Percentiles rank a stretch among this genome's conserved stretches.
These are phyloP conservation scores for Cryptosporidium bovis DNA, from an alignment of 169 alveolate genomes.

Conservation along the genomic window DNA sequence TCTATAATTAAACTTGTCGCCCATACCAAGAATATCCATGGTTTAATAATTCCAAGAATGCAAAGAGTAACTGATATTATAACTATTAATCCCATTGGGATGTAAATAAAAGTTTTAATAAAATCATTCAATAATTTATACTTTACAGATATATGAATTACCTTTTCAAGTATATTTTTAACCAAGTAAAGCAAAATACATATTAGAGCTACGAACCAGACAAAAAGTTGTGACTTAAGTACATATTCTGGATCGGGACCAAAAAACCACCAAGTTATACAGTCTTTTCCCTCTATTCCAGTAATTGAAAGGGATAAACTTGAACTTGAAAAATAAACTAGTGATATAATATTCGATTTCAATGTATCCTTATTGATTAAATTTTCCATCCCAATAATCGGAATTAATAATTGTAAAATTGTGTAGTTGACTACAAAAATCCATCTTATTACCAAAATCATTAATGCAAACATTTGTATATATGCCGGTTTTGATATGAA, in stretches of 20 bases:
- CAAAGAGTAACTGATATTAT: conserved; percentile 34
- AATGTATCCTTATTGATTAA: background rate
- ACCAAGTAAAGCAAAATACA: conserved; percentile 32
- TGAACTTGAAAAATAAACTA: conserved; percentile 23
- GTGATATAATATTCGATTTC: conserved; percentile 27
- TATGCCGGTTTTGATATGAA: conserved; percentile 11
- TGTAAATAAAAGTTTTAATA: conserved; percentile 36
- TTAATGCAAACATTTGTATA: conserved; percentile 25
- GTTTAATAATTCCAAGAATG: conserved; percentile 61
- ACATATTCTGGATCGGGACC: conserved; percentile 57
- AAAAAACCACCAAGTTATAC: conserved; percentile 74
- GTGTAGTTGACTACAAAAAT: background rate
- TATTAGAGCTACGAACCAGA: conserved; percentile 32
- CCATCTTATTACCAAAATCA: conserved; percentile 37
- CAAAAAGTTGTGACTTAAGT: conserved; percentile 7
- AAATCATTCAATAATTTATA: conserved; percentile 38
- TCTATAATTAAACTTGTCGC: conserved; percentile 20
- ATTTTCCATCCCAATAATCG: conserved; percentile 2
- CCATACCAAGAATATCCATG: conserved; percentile 69
- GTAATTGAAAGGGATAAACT: conserved; percentile 8
- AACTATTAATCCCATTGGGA: conserved; percentile 30
- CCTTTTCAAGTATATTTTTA: conserved; percentile 13
- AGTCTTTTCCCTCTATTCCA: conserved; percentile 52
- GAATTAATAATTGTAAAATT: conserved; percentile 13
- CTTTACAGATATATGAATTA: conserved; percentile 7